phyloP scores from a whole-genome alignment of 1,139 yeast genomes.

The Zygoascus meyerae region DNA sequence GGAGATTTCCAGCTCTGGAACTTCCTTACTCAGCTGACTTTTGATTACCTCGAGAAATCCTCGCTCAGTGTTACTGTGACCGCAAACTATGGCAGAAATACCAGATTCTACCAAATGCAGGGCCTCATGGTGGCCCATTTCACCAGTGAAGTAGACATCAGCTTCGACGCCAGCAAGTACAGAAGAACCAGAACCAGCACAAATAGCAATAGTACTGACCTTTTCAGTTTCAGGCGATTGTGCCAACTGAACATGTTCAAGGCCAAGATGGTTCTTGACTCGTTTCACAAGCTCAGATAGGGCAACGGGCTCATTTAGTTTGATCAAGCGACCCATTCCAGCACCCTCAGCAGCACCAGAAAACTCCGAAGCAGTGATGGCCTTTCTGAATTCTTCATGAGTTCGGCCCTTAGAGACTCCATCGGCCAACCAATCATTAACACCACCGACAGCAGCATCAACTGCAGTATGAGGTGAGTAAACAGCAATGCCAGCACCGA shows the following conservation, averaged over 20 bases:
- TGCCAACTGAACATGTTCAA: slow-evolving; percentile 63
- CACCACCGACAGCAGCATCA: slow-evolving; percentile 88
- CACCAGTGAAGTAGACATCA: slow-evolving; percentile 85
- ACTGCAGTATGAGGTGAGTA: slow-evolving; percentile 96
- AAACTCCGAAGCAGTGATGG: slow-evolving; percentile 11
- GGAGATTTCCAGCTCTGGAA: slow-evolving; percentile 1
- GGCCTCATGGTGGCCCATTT: slow-evolving; percentile 88
- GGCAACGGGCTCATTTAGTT: slow-evolving; percentile 41
- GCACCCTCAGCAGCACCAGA: slow-evolving; percentile 11
- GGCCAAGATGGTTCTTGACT: slow-evolving; percentile 50
- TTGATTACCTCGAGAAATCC: slow-evolving; percentile 60
- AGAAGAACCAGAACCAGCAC: slow-evolving; percentile 93
- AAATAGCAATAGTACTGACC: slow-evolving; percentile 56
- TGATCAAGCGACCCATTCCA: slow-evolving; percentile 80
- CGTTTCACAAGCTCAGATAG: slow-evolving; percentile 45
- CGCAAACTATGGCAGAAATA: slow-evolving; percentile 65
- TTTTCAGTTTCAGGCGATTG: slow-evolving; percentile 34
- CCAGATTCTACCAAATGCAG: slow-evolving; percentile 69
- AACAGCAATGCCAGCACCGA: slow-evolving; percentile 73
- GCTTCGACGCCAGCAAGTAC: slow-evolving; percentile 60
- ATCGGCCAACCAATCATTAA: slow-evolving; percentile 81
- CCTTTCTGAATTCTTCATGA: slow-evolving; percentile 23
- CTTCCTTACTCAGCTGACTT: slow-evolving; percentile 43
- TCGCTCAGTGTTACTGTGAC: slow-evolving; percentile 90
- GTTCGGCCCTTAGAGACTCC: slow-evolving; percentile 43